phyloP scores from a whole-genome alignment of 805 yeast species.

The Alloascoidea hylecoeti region DNA sequence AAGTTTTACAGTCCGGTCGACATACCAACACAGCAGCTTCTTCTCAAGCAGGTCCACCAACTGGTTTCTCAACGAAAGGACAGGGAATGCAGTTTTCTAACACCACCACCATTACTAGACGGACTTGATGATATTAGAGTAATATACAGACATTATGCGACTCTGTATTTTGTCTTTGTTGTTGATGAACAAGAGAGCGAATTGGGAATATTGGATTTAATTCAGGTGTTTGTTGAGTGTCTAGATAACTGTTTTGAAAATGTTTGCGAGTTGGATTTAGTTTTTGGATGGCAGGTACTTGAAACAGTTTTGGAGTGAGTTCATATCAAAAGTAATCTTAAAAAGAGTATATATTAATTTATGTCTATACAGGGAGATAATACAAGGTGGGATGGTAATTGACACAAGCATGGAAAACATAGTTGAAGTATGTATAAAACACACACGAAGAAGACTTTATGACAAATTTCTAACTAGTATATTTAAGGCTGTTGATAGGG shows the following conservation, averaged over 20 bases:
- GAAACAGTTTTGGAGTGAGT: slow-evolving; percentile 6
- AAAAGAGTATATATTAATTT: background rate
- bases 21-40: slow-evolving; percentile 62
- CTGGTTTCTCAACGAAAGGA: slow-evolving; percentile 58
- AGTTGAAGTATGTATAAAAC: slow-evolving; percentile 43
- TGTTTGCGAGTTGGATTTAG: slow-evolving; percentile 90
- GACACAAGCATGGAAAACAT: slow-evolving; percentile 78
- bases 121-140: slow-evolving; percentile 63
- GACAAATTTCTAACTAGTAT: no score
- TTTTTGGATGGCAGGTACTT: slow-evolving; percentile 96
- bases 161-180: slow-evolving; percentile 87
- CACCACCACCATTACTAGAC: slow-evolving; percentile 65
- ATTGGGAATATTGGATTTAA: slow-evolving; percentile 82
- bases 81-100: slow-evolving; percentile 75
- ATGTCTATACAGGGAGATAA: slow-evolving; percentile 38
- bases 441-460: no score
- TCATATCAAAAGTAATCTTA: background rate
- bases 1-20: slow-evolving; percentile 91
- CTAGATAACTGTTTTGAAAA: slow-evolving; percentile 85
- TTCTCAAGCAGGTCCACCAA: slow-evolving; percentile 72
- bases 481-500: slow-evolving; percentile 53
- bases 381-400: slow-evolving; percentile 97
- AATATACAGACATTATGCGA: slow-evolving; percentile 88
- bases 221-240: slow-evolving; percentile 94
- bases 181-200: slow-evolving; percentile 96